phyloP scores from a whole-genome alignment of 805 yeast species.

The Metschnikowia lunata region DNA sequence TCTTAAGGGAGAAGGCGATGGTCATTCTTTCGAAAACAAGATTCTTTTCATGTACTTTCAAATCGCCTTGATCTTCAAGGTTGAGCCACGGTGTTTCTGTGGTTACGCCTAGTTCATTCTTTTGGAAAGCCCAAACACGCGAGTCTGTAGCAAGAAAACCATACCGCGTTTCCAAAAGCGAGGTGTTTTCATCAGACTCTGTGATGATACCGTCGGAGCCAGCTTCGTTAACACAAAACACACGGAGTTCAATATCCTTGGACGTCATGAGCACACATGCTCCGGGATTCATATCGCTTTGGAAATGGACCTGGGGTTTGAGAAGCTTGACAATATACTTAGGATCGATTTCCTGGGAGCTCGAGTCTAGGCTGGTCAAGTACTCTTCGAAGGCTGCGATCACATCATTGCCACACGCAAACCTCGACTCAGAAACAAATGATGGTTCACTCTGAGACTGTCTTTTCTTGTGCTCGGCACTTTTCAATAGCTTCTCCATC shows the following conservation, averaged over 20 bases:
- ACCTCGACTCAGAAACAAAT: conserved; percentile 13
- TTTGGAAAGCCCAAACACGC: conserved; percentile 48
- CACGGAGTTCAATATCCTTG: conserved; percentile 54
- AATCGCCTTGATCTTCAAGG: conserved; percentile 26
- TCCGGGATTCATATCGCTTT: conserved; percentile 42
- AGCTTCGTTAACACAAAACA: conserved; percentile 41
- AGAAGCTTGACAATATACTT: conserved; percentile 64
- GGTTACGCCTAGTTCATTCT: conserved; percentile 19
- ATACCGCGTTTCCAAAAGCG: conserved; percentile 50
- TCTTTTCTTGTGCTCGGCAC: conserved; percentile 15
- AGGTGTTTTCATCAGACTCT: conserved; percentile 30
- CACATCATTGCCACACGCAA: conserved; percentile 27
- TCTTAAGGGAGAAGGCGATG: conserved; percentile 42
- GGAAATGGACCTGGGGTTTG: conserved; percentile 78
- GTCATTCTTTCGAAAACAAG: conserved; percentile 33
- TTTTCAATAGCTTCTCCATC: conserved; percentile 38
- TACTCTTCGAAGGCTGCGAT: conserved; percentile 50
- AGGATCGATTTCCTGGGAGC: conserved; percentile 43
- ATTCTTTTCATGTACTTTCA: conserved; percentile 19
- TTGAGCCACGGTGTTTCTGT: conserved; percentile 16
- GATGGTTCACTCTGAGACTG: conserved; percentile 8
- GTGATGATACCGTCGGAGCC: conserved; percentile 35
- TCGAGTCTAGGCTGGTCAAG: conserved; percentile 37
- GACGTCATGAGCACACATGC: conserved; percentile 51
- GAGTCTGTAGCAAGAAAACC: conserved; percentile 55